Percentiles rank a stretch among this genome's conserved stretches.
These are phyloP conservation scores for Fusarium decemcellulare DNA, from an alignment of 2,329 filamentous ascomycete species.

Conservation along the genomic window DNA sequence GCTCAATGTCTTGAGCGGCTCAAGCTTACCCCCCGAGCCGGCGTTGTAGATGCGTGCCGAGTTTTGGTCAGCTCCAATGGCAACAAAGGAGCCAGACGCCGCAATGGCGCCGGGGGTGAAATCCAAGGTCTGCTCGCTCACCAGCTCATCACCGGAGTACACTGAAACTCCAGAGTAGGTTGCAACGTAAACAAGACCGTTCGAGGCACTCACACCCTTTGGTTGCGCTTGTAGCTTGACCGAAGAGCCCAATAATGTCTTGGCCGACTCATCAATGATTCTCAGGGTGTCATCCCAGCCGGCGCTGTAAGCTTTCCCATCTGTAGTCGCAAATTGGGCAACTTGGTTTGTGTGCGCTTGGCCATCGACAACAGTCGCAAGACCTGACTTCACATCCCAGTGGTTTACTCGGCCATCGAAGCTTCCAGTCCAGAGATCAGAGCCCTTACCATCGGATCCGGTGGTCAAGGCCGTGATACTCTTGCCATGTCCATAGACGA, in stretches of 20 bases:
- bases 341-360: slow-evolving; percentile 90
- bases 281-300: slow-evolving; percentile 96
- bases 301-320: slow-evolving; percentile 82
- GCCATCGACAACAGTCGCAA: slow-evolving; percentile 81
- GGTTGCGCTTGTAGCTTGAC: slow-evolving; percentile 84
- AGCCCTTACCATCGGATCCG: slow-evolving; percentile 64
- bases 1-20: slow-evolving; percentile 70
- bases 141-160: slow-evolving; percentile 73
- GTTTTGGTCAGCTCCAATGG: slow-evolving; percentile 82
- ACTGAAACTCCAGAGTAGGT: slow-evolving; percentile 65
- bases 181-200: slow-evolving; percentile 69
- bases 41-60: slow-evolving; percentile 78
- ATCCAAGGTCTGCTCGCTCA: slow-evolving; percentile 70
- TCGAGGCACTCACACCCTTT: slow-evolving; percentile 75
- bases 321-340: slow-evolving; percentile 76
- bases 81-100: slow-evolving; percentile 76
- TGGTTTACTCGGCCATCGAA: slow-evolving; percentile 89
- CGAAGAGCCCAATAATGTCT: slow-evolving; percentile 80
- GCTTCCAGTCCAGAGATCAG: slow-evolving; percentile 88
- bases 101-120: slow-evolving; percentile 81
- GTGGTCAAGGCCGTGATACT: slow-evolving; percentile 81
- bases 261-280: slow-evolving; percentile 80
- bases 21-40: slow-evolving; percentile 69
- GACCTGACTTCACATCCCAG: slow-evolving; percentile 83
- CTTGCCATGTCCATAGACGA: slow-evolving; percentile 92